Evolutionary conservation across 2,329 filamentous ascomycete species (phyloP), one percentile per base, ranked within the genome.

Genomic region (Hymenoscyphus scutula): DNA sequence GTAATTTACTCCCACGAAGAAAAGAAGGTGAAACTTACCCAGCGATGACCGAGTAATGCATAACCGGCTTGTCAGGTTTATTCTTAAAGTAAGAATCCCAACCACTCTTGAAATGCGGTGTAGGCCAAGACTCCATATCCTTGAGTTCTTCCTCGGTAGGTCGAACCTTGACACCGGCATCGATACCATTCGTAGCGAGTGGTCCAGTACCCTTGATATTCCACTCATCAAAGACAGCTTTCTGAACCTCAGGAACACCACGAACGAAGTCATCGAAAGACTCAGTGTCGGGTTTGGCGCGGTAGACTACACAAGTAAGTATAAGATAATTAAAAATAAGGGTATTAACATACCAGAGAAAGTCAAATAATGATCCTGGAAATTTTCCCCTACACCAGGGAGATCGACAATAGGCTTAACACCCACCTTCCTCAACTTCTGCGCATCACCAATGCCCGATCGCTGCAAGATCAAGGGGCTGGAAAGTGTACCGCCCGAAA

Each of bases 61-160:
- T 93, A 53, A 93, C 89, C 0, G 90, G 90, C 81, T 93, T 93
- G 76, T 93, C 89, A 0, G 89, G 89, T 79, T 92, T 92, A 73
- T 93, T 77, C 79, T 91, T 89, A 76, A 93, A 94, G 78, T 94
- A 93, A 60, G 84, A 87, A 70, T 93, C 86, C 89, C 89, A 94
- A 2, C 89, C 89, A 6, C 84, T 82, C 54, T 82, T 82, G 79
- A 94, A 94, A 59, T 91, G 86, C 11, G 85, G 85, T 56, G 85
- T 91, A 0, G 90, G 89, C 89, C 90, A 79, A 4, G 84, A 70
- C 0, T 83, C 83, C 2, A 88, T 77, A 2, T 77, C 76, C 8
- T 76, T 77, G 7, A 84, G 78, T 58, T 87, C 84, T 5, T 84
- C 79, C 0, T 84, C 80, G 0, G 81, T 82, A 0, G 84, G 84